phyloP scores from a whole-genome alignment of 345 rosid species.

The Rubroshorea leprosula region DNA sequence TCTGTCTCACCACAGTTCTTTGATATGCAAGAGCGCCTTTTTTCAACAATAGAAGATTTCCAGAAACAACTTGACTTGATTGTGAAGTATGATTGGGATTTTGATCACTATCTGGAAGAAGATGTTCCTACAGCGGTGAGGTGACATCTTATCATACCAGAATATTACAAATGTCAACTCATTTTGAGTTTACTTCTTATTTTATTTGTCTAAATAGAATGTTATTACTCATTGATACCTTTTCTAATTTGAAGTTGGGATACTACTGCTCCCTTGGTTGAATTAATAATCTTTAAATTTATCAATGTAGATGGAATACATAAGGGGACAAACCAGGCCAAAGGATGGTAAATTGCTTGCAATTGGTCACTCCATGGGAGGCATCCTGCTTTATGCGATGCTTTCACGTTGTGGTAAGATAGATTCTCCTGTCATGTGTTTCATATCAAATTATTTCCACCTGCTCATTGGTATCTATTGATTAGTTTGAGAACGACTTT shows the following conservation, averaged over 20 bases:
- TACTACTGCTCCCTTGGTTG: neutral
- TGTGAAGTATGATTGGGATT: slow-evolving; percentile 91
- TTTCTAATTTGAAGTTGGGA: neutral
- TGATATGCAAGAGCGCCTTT: slow-evolving; percentile 77
- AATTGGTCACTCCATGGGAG: slow-evolving; percentile 83
- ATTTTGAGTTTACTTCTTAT: too few species aligned
- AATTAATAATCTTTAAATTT: slow-evolving; percentile 6
- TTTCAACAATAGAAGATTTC: slow-evolving; percentile 75
- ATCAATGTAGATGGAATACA: slow-evolving; percentile 52
- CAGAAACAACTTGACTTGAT: slow-evolving; percentile 93
- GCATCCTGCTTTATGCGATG: slow-evolving; percentile 67
- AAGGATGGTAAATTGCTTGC: slow-evolving; percentile 65
- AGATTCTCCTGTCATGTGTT: neutral
- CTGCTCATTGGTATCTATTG: neutral
- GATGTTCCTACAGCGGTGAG: slow-evolving; percentile 99
- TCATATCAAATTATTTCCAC: neutral
- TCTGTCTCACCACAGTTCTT: slow-evolving; percentile 80
- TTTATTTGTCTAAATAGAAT: neutral
- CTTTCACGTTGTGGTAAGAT: slow-evolving; percentile 54
- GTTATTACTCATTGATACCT: too few species aligned
- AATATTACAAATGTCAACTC: too few species aligned
- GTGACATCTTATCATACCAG: slow-evolving; percentile 43
- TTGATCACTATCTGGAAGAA: slow-evolving; percentile 86
- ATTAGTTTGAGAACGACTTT: too few species aligned
- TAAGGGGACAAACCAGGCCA: slow-evolving; percentile 44